Evolutionary conservation across 331 rosid genomes (phyloP).

Genomic region (Phaseolus coccineus): DNA sequence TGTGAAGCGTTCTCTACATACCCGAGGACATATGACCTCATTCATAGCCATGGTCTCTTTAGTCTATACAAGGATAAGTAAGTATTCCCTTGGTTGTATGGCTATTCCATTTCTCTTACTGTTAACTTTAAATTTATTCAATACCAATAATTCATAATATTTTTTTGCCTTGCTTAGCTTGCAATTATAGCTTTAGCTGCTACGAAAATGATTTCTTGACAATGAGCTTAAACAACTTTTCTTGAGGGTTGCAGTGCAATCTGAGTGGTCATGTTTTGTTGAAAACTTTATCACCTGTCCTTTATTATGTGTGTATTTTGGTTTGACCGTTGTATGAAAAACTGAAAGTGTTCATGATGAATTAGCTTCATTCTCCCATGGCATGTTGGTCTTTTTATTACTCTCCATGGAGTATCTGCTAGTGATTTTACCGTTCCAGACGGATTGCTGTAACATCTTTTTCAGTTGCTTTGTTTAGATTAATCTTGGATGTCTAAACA

Average conservation of each 20-base stretch:
- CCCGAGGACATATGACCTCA: constrained; percentile 97
- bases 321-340: not conserved
- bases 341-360: not conserved
- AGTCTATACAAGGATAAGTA: constrained; percentile 84
- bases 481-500: constrained; percentile 14
- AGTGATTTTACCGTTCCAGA: not conserved
- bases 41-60: constrained; percentile 84
- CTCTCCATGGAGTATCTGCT: constrained; percentile 7
- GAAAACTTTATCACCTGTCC: not conserved
- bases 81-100: constrained; percentile 44
- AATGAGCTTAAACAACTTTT: constrained; percentile 21
- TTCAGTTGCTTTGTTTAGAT: constrained; percentile 1
- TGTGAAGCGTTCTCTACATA: constrained; percentile 94
- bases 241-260: not conserved
- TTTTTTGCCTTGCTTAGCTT: constrained; percentile 12
- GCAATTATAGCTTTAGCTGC: constrained; percentile 20
- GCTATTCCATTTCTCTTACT: constrained; percentile 22
- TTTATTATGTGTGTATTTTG: not conserved
- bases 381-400: not conserved
- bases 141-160: constrained; percentile 9
- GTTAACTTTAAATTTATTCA: constrained; percentile 12
- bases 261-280: constrained; percentile 14
- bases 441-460: constrained; percentile 24
- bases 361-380: not conserved
- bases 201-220: constrained; percentile 30